Evolutionary conservation across 148 eudicot species (phyloP), one percentile per base, ranked within the genome.

Genomic region (Cornus controversa): DNA sequence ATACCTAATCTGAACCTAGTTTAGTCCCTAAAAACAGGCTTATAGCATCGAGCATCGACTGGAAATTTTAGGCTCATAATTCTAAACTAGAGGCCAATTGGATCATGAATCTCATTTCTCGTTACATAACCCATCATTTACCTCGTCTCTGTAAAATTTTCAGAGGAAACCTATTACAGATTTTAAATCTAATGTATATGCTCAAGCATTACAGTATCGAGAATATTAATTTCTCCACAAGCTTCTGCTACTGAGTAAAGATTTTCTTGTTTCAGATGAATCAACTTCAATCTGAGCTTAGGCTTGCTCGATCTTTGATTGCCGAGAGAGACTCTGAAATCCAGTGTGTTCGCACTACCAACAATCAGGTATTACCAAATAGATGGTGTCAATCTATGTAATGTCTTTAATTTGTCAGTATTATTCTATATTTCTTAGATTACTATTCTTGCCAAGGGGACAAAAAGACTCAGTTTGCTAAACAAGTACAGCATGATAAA

Each of bases 301-400:
- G 87, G 80, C 99, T 91, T 85, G 98, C 99, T 74, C 97, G 98
- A 76, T 93, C 99, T 73, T 66, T 96, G 70, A 92, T 96, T 82
- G 94, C 97, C 28, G 99, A 91, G 80, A 93, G 86, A 84, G 98
- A 96, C 80, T 68, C 91, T 50, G 99, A 96, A 79, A 83, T 88
- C 77, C 99, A 91, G 75, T 89, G 88, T 64, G 80, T 96, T 80
- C 93, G 98, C 72, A 83, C 73, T 29, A 89, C 99, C 45, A 93
- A 96, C 85, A 93, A 88, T 82, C 97, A 96, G 98, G 99, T 93
- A 24, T 69, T 71, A 18, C 70, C 77, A 47, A 22, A 31, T 65
- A 47, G 9, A 29, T 66, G 58, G 62, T 65, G 25, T 20, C 16
- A 18, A 24, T 66, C 14, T 37, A 47, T 28, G 65, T 20, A 70